Conservation (phyloP, 345 rosid genomes). For the Acer negundo region DNA sequence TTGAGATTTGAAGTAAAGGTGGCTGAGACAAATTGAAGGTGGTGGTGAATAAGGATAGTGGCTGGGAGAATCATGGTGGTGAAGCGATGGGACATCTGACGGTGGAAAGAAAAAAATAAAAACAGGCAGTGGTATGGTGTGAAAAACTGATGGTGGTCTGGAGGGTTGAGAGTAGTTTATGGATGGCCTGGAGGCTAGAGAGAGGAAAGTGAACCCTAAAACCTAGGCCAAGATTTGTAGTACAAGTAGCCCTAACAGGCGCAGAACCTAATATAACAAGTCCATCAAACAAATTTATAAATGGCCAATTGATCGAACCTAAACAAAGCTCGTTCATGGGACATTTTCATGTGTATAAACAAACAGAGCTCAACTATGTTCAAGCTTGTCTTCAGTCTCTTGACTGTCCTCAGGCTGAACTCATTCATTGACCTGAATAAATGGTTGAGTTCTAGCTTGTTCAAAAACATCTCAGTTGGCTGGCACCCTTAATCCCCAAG, state of each 20-base stretch:
- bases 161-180: neutral
- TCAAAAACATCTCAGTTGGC: neutral
- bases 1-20: neutral
- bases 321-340: neutral
- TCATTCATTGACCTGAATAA: neutral
- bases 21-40: neutral
- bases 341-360: neutral
- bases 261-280: neutral
- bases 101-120: neutral
- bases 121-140: neutral
- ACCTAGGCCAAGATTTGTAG: neutral
- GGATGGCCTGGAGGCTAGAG: neutral
- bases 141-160: neutral
- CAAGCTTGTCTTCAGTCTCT: neutral
- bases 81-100: neutral
- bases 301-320: neutral
- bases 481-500: neutral
- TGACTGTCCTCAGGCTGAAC: neutral
- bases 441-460: neutral
- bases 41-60: neutral
- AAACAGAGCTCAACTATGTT: neutral
- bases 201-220: neutral
- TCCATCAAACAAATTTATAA: neutral
- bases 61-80: neutral
- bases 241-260: neutral